These are phyloP conservation scores for Fusarium albosuccineum DNA, from an alignment of 2,329 filamentous ascomycete species.

Conservation along the genomic window DNA sequence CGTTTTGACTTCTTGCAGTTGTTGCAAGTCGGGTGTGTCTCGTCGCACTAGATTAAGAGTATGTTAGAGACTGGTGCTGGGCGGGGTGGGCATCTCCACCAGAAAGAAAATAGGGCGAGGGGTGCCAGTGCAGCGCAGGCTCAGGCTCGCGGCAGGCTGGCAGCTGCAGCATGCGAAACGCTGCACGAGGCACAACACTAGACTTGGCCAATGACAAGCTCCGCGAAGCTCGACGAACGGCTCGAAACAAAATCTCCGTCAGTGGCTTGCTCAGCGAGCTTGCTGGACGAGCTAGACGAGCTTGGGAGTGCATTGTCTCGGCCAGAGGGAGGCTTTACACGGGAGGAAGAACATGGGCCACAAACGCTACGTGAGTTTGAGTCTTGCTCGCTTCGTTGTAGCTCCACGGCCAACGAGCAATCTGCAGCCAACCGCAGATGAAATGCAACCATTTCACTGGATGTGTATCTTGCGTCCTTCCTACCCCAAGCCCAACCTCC, in stretches of 20 bases:
- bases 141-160: constrained; percentile 21
- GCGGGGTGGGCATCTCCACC: constrained; percentile 40
- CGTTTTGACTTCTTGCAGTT: constrained; percentile 92
- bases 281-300: constrained; percentile 5
- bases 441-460: constrained; percentile 35
- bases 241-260: constrained; percentile 14
- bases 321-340: constrained; percentile 35
- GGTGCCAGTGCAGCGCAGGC: constrained; percentile 8
- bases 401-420: constrained; percentile 34
- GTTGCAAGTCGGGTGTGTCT: constrained; percentile 91
- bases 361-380: constrained; percentile 41
- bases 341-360: constrained; percentile 30
- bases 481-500: constrained; percentile 26
- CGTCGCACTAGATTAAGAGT: constrained; percentile 77
- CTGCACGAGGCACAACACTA: constrained; percentile 20
- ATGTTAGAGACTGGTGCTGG: constrained; percentile 44
- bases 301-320: constrained; percentile 18
- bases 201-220: constrained; percentile 36
- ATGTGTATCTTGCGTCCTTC: constrained; percentile 26
- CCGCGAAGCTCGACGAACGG: constrained; percentile 20
- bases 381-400: constrained; percentile 38
- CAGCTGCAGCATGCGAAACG: constrained; percentile 18
- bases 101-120: constrained; percentile 24
- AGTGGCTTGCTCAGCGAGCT: constrained; percentile 22
- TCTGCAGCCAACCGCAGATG: constrained; percentile 36